Percentiles rank a stretch among this genome's conserved stretches.
phyloP scores from a whole-genome alignment of 2,329 filamentous ascomycete genomes.

The Colletotrichum tofieldiae region DNA sequence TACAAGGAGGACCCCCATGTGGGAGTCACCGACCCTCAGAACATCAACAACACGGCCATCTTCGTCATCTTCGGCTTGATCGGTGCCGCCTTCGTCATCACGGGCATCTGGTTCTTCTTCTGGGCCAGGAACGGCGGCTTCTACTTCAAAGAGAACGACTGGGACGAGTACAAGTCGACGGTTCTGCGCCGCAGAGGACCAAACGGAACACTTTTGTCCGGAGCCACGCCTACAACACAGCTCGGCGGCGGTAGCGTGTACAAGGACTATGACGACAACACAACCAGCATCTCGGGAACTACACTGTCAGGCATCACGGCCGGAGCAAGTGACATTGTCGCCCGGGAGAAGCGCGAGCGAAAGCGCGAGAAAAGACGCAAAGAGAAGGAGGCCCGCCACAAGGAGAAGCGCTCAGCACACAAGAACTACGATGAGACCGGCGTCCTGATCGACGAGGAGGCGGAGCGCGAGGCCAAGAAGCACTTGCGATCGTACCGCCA shows the following conservation, averaged over 20 bases:
- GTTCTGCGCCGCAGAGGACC: constrained; percentile 91
- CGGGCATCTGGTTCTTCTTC: constrained; percentile 97
- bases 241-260: constrained; percentile 92
- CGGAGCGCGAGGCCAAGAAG: constrained; percentile 74
- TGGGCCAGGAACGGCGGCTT: constrained; percentile 98
- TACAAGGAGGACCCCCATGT: constrained; percentile 56
- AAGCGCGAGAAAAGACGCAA: constrained; percentile 65
- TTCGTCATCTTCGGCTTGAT: constrained; percentile 91
- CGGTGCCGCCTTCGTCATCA: constrained; percentile 81
- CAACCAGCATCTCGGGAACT: constrained; percentile 62
- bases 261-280: constrained; percentile 75
- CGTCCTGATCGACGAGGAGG: constrained; percentile 73
- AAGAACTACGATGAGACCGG: constrained; percentile 61
- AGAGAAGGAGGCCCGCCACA: constrained; percentile 52
- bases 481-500: constrained; percentile 88
- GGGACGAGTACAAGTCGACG: constrained; percentile 98
- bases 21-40: constrained; percentile 68
- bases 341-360: constrained; percentile 71
- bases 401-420: constrained; percentile 47
- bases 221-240: constrained; percentile 85
- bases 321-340: constrained; percentile 69
- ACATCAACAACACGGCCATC: constrained; percentile 79
- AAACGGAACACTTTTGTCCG: constrained; percentile 87
- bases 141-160: constrained; percentile 86
- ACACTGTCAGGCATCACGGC: constrained; percentile 71